These are phyloP conservation scores for Claviceps digitariae DNA, from an alignment of 2,329 filamentous ascomycete species.

Conservation along the genomic window DNA sequence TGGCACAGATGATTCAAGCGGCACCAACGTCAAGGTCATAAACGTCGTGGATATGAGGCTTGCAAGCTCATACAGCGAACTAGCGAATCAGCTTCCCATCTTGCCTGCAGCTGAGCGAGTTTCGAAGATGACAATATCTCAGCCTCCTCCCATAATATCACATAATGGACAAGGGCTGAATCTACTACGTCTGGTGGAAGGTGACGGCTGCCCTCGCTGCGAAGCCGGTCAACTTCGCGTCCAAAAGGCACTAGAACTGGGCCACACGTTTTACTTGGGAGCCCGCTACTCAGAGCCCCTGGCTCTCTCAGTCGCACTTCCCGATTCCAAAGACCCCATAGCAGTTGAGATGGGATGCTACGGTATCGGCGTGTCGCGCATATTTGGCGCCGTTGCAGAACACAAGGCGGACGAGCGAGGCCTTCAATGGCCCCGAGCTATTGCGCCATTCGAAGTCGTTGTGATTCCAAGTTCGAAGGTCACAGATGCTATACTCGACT, in stretches of 20 bases:
- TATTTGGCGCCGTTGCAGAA: slow-evolving; percentile 77
- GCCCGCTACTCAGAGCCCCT: slow-evolving; percentile 75
- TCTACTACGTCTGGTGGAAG: slow-evolving; percentile 49
- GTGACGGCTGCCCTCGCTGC: slow-evolving; percentile 65
- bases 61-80: slow-evolving; percentile 10
- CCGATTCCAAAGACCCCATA: slow-evolving; percentile 19
- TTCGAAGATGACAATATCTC: not conserved
- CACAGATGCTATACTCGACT: slow-evolving; percentile 33
- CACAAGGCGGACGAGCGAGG: slow-evolving; percentile 57
- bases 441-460: slow-evolving; percentile 71
- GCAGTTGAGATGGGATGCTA: slow-evolving; percentile 91
- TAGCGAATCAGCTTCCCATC: slow-evolving; percentile 14
- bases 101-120: slow-evolving; percentile 9
- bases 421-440: slow-evolving; percentile 74
- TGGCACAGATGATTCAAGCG: slow-evolving; percentile 1
- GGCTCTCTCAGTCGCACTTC: slow-evolving; percentile 42
- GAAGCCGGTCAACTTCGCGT: slow-evolving; percentile 45
- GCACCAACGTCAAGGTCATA: slow-evolving; percentile 11
- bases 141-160: slow-evolving; percentile 6
- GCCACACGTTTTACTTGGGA: slow-evolving; percentile 89
- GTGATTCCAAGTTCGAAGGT: slow-evolving; percentile 42
- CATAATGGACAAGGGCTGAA: slow-evolving; percentile 31
- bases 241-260: slow-evolving; percentile 71
- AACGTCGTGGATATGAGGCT: slow-evolving; percentile 24
- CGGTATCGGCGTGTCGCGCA: slow-evolving; percentile 82